A percentile compares a stretch with the other conserved stretches of the same genome.
These are phyloP conservation scores for Tilletiaria anomala DNA, from an alignment of 1,284 basidiomycete species.

Conservation along the genomic window DNA sequence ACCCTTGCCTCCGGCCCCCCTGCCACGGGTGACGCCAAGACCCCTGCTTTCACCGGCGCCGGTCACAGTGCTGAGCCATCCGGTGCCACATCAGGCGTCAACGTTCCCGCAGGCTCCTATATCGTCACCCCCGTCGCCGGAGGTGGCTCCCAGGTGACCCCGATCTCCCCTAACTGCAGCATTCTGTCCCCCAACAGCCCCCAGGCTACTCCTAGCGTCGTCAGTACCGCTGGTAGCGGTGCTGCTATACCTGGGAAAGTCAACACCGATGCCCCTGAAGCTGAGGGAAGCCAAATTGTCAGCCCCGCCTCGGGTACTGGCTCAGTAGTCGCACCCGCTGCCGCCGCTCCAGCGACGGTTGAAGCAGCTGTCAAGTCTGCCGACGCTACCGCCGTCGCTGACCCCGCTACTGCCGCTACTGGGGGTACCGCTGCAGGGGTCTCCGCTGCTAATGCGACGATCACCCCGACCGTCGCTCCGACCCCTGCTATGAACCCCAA, in stretches of 20 bases:
- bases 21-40: constrained; percentile 2
- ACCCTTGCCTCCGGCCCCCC: neutral
- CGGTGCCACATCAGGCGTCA: neutral
- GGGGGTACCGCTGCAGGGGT: too few relatives aligned
- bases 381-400: neutral
- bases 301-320: neutral
- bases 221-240: neutral
- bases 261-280: neutral
- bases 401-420: neutral
- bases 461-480: neutral
- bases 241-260: neutral
- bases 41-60: too few relatives aligned
- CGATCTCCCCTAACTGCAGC: neutral
- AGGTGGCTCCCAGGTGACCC: constrained; percentile 1
- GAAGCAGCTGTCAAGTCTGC: neutral
- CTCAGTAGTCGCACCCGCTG: neutral
- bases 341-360: neutral
- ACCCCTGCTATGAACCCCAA: constrained; percentile 12
- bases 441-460: neutral
- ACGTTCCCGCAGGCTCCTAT: constrained; percentile 1
- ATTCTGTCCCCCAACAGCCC: neutral
- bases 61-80: neutral
- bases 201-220: neutral
- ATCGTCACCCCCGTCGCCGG: neutral
- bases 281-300: neutral